Evolutionary conservation across 2,329 filamentous ascomycete genomes (phyloP), one percentile per base, ranked within the genome.

Genomic region (Coniochaeta pulveracea): DNA sequence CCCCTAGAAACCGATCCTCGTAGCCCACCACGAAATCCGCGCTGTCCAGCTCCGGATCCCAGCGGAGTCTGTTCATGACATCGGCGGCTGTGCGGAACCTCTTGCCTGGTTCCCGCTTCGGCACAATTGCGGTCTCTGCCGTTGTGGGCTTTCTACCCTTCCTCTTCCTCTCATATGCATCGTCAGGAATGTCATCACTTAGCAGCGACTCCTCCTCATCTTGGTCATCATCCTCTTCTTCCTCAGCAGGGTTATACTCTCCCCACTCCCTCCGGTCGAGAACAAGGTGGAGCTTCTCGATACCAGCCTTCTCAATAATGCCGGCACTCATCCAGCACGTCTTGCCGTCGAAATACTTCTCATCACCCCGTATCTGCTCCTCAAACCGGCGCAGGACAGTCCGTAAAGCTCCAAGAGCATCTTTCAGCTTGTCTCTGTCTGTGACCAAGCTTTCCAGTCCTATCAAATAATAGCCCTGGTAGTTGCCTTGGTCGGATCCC

Each of bases 401-500:
- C 12, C 56, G 54, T 17, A 80, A 52, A 2, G 57, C 53, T 17
- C 55, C 57, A 3, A 65, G 54, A 2, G 61, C 55, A 4, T 53
- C 39, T 33, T 58, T 58, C 9, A 59, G 50, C 12, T 68, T 61
- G 4, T 68, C 58, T 33, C 52, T 59, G 3, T 40, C 34, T 10
- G 44, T 34, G 5, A 43, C 40, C 4, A 41, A 36, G 34, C 51
- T 48, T 19, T 63, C 58, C 10, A 81, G 55, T 0, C 76, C 76
- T 14, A 80, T 60, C 3, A 81, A 60, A 46, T 80, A 80, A 40
- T 61, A 72, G 3, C 72, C 71, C 23, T 73, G 62, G 40, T 73
- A 76, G 38, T 78, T 71, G 2, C 29, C 19, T 16, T 46, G 36
- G 1, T 46, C 42, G 4, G 35, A 32, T 11, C 55, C 54, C 5